Evolutionary conservation across 129 eudicot species (phyloP).

Genomic region (Flaveria sonorensis): DNA sequence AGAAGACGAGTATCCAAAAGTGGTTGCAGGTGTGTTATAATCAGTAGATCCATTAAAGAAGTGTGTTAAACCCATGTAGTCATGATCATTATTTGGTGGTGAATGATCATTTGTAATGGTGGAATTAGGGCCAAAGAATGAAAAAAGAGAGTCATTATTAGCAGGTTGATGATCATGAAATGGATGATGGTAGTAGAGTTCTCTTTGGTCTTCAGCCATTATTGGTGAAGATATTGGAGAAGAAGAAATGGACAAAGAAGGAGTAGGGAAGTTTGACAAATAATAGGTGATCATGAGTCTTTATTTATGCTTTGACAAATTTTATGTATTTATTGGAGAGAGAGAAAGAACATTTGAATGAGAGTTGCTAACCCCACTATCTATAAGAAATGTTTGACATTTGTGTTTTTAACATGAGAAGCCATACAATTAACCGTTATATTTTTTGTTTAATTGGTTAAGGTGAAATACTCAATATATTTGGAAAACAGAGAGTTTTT

Average conservation of each 20-base stretch:
- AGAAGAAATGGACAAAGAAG: constrained; percentile 16
- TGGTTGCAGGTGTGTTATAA: constrained; percentile 39
- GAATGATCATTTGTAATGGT: constrained; percentile 27
- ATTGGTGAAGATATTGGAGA: not conserved
- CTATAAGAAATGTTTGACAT: not conserved
- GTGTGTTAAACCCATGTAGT: constrained; percentile 54
- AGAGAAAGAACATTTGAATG: constrained; percentile 37
- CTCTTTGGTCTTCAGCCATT: constrained; percentile 73
- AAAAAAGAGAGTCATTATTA: constrained; percentile 26
- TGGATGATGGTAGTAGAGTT: constrained; percentile 62
- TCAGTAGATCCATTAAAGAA: constrained; percentile 51
- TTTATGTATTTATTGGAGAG: constrained; percentile 41
- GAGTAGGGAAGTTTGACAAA: constrained; percentile 51
- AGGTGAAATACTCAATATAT: too few species aligned
- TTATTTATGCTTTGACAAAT: constrained; percentile 76
- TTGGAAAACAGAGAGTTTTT: too few species aligned
- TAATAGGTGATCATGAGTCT: constrained; percentile 44
- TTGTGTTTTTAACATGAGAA: too few species aligned
- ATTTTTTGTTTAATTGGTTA: too few species aligned
- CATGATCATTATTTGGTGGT: constrained; percentile 41
- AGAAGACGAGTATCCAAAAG: constrained; percentile 54
- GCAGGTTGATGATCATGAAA: constrained; percentile 44
- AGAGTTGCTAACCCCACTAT: constrained; percentile 51
- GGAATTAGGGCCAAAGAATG: constrained; percentile 39
- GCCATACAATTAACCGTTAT: too few species aligned